Conservation (phyloP, 495 filamentous ascomycete species). For the Penicillium herquei region DNA sequence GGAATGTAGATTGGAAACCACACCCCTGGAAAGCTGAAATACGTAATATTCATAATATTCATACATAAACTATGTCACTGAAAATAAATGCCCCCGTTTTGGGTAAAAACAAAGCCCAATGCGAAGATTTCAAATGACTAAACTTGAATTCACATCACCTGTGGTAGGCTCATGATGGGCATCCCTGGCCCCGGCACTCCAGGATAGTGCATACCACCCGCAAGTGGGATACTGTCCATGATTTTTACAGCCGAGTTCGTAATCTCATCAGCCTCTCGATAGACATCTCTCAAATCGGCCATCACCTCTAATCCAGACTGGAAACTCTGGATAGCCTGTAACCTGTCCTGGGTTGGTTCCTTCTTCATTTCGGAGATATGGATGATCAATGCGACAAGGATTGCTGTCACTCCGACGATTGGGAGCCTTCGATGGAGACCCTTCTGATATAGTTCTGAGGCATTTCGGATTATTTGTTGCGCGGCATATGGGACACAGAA, state of each 20-base stretch:
- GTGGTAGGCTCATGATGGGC: neutral
- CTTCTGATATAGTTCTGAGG: constrained; percentile 11
- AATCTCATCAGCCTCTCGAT: constrained; percentile 15
- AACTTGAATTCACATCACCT: neutral
- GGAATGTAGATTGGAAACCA: neutral
- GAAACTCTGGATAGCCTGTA: constrained; percentile 11
- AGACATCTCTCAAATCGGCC: constrained; percentile 14
- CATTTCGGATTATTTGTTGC: constrained; percentile 17
- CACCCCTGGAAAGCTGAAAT: neutral
- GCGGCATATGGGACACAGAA: constrained; percentile 18
- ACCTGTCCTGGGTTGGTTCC: neutral
- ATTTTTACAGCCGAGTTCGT: constrained; percentile 13
- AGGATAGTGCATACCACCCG: neutral
- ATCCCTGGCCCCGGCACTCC: neutral
- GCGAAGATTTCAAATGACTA: neutral
- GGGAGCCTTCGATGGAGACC: constrained; percentile 9
- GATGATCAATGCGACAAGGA: constrained; percentile 17
- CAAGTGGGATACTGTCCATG: neutral
- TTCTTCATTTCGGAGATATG: constrained; percentile 16
- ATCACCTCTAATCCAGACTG: constrained; percentile 15
- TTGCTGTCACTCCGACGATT: constrained; percentile 16
- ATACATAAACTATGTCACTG: neutral
- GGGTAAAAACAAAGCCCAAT: too few relatives aligned
- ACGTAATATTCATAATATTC: neutral
- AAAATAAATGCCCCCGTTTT: too few relatives aligned